Evolutionary conservation across 768 basidiomycete species (phyloP).

Genomic region (Serendipita sp.): DNA sequence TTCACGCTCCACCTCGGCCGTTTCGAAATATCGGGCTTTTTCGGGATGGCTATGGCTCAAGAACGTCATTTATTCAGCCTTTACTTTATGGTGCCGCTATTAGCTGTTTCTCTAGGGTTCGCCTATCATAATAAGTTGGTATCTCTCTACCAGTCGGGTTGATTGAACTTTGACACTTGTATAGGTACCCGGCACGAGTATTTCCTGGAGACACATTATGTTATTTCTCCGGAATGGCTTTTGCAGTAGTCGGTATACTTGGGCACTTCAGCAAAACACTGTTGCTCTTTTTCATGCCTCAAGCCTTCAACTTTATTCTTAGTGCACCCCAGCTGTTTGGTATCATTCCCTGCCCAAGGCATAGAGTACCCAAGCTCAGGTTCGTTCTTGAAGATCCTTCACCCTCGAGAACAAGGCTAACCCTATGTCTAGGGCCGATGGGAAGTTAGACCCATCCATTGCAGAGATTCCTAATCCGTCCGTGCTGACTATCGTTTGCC

Average conservation of each 20-base stretch:
- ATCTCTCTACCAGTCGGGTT: background rate
- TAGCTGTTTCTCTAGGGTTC: slow-evolving; percentile 79
- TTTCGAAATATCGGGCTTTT: background rate
- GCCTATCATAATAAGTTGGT: slow-evolving; percentile 91
- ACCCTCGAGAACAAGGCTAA: slow-evolving; percentile 42
- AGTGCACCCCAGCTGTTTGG: slow-evolving; percentile 92
- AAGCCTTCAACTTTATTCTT: slow-evolving; percentile 92
- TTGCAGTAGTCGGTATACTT: slow-evolving; percentile 92
- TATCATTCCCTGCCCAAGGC: slow-evolving; percentile 82
- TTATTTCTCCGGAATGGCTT: slow-evolving; percentile 97
- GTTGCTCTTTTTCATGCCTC: slow-evolving; percentile 90
- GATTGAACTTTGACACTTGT: background rate
- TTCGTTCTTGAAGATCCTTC: background rate
- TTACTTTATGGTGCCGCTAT: slow-evolving; percentile 92
- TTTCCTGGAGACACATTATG: slow-evolving; percentile 97
- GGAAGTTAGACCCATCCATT: slow-evolving; percentile 47
- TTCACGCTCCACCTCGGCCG: slow-evolving; percentile 23
- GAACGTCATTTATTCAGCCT: slow-evolving; percentile 88
- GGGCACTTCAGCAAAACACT: slow-evolving; percentile 96
- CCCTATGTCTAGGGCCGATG: slow-evolving; percentile 27
- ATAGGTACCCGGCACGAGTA: slow-evolving; percentile 86
- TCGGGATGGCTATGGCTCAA: slow-evolving; percentile 56
- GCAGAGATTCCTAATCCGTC: slow-evolving; percentile 42
- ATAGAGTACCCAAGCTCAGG: slow-evolving; percentile 62
- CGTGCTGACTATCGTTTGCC: slow-evolving; percentile 32